Conservation (phyloP, 768 basidiomycete genomes). For the Kwoniella sp. region DNA sequence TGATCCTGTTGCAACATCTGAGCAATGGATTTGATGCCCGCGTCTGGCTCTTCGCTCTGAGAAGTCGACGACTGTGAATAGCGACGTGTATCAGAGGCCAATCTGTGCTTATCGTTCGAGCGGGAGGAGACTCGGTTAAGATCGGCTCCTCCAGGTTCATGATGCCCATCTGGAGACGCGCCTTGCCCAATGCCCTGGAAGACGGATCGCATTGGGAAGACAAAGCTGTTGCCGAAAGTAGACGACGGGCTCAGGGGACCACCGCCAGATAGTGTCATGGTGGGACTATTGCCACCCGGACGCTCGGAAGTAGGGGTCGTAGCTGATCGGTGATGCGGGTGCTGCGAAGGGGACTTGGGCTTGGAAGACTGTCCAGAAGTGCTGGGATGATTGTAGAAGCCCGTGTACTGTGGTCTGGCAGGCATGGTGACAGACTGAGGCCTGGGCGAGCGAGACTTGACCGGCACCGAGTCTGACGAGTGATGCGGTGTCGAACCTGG, state of each 20-base stretch:
- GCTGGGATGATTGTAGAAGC: neutral
- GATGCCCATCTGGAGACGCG: neutral
- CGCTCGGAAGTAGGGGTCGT: conserved; percentile 8
- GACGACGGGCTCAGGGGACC: conserved; percentile 16
- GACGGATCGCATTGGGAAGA: conserved; percentile 27
- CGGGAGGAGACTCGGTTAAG: neutral
- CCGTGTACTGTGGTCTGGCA: neutral
- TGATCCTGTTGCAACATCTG: conserved; percentile 20
- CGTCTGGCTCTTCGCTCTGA: conserved; percentile 1
- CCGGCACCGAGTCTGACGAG: conserved; percentile 3
- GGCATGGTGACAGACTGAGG: conserved; percentile 8
- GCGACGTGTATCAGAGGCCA: neutral
- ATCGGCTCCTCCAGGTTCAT: neutral
- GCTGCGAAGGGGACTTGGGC: neutral
- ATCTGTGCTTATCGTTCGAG: neutral
- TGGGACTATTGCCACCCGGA: neutral
- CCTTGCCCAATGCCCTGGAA: conserved; percentile 9
- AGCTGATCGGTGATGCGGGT: neutral
- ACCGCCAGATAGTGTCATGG: conserved; percentile 1
- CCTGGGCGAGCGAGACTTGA: neutral
- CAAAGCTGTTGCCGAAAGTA: conserved; percentile 11
- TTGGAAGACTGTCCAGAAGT: neutral
- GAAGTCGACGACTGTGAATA: too few species aligned
- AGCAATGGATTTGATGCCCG: conserved; percentile 17
- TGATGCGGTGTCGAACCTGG: conserved; percentile 2